Percentiles rank a stretch among this genome's conserved stretches.
These are phyloP conservation scores for Mucor saturninus DNA, from an alignment of 371 early-diverging fungal genomes.

Conservation along the genomic window DNA sequence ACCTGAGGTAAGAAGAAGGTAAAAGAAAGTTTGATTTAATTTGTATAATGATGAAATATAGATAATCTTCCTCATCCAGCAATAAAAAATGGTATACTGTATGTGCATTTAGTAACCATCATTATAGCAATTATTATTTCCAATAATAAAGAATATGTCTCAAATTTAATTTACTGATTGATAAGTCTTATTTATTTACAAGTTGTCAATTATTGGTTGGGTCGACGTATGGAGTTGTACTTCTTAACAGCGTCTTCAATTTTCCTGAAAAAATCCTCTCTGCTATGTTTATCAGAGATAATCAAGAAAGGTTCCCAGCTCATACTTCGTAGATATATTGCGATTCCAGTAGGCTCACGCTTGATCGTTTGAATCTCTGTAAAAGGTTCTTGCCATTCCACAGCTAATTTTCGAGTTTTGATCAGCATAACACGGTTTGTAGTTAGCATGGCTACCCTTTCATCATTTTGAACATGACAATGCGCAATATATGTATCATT, in stretches of 20 bases:
- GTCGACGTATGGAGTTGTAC: slow-evolving; percentile 32
- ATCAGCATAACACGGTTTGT: slow-evolving; percentile 72
- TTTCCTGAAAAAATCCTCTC: slow-evolving; percentile 66
- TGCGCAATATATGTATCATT: slow-evolving; percentile 91
- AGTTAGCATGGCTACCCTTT: slow-evolving; percentile 77
- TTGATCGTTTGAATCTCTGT: slow-evolving; percentile 56
- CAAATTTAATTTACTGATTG: too few relatives aligned
- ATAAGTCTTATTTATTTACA: too few relatives aligned
- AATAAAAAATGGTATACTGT: too few relatives aligned
- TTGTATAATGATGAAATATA: too few relatives aligned
- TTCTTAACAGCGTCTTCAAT: slow-evolving; percentile 57
- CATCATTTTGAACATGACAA: slow-evolving; percentile 70
- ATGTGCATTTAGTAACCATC: too few relatives aligned
- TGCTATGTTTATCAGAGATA: slow-evolving; percentile 58
- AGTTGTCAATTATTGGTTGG: slow-evolving; percentile 4
- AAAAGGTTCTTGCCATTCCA: slow-evolving; percentile 76
- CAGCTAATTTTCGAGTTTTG: slow-evolving; percentile 60
- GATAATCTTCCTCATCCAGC: too few relatives aligned
- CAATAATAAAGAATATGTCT: too few relatives aligned
- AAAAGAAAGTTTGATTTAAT: background rate
- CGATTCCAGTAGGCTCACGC: slow-evolving; percentile 55
- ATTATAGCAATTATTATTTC: too few relatives aligned
- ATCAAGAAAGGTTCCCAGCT: slow-evolving; percentile 65
- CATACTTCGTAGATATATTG: slow-evolving; percentile 46
- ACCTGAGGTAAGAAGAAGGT: slow-evolving; percentile 25